Evolutionary conservation across 1,284 basidiomycete genomes (phyloP), one percentile per base, ranked within the genome.

Genomic region (Heterobasidion annosum): DNA sequence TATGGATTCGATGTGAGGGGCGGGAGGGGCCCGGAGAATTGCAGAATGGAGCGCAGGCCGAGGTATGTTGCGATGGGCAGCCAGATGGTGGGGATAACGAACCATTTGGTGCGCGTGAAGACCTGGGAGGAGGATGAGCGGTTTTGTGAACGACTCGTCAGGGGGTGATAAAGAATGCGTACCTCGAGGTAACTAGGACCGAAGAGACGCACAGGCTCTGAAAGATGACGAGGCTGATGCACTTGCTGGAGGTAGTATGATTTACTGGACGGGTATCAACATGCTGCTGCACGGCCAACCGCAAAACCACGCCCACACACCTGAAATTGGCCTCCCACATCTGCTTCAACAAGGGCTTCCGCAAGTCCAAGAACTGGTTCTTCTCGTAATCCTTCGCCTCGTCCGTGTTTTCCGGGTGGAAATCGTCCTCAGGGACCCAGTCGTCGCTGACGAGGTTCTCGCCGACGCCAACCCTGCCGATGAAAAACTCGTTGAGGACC

Each of bases 171-270:
- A 19, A 34, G 18, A 15, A 9, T 25, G 63, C 72, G 34, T 57
- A 85, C 87, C 77, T 99, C 96, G 40, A 98, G 83, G 59, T 85
- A 80, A 56, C 79, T 75, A 6, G 86, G 85, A 15, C 88, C 88
- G 67, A 99, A 98, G 59, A 99, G 75, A 58, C 91, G 83, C 0
- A 94, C 94, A 10, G 93, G 87, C 49, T 94, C 79, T 34, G 86
- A 78, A 52, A 97, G 69, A 70, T 99, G 97, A 50, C 96, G 85
- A 7, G 96, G 91, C 70, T 96, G 93, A 70, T 99, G 96, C 0
- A 99, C 93, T 70, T 99, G 96, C 65, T 92, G 82, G 52, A 99
- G 77, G 69, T 99, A 99, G 68, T 97, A 99, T 19, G 89, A 83
- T 76, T 99, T 99, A 65, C 88, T 87, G 62, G 25, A 3, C 25